phyloP scores from a whole-genome alignment of 1,139 yeast genomes.

The Tardiomyces depauwii region DNA sequence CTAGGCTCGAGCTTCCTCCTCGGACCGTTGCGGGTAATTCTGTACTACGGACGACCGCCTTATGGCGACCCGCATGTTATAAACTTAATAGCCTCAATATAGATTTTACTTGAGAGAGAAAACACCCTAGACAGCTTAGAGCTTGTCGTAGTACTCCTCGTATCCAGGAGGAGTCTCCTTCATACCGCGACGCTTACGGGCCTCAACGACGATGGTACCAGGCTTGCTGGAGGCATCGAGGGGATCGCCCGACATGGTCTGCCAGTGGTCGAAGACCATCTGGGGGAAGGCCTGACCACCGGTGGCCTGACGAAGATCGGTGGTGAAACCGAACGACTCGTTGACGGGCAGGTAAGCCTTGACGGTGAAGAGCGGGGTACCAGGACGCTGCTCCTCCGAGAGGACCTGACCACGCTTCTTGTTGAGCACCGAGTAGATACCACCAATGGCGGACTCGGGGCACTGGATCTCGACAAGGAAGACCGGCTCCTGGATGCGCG shows the following conservation, averaged over 20 bases:
- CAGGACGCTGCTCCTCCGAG: conserved; percentile 99
- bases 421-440: conserved; percentile 99
- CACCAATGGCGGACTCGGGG: conserved; percentile 99
- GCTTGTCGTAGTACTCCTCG: conserved; percentile 99
- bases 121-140: conserved; percentile 39
- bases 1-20: too few relatives aligned
- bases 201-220: conserved; percentile 79
- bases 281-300: conserved; percentile 99
- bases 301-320: conserved; percentile 98
- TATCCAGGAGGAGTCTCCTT: conserved; percentile 97
- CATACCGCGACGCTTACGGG: conserved; percentile 97
- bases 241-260: conserved; percentile 83
- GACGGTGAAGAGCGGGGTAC: conserved; percentile 98
- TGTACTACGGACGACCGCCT: too few relatives aligned
- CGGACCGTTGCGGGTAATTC: too few relatives aligned
- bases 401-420: conserved; percentile 99
- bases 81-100: too few relatives aligned
- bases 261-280: conserved; percentile 99
- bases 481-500: conserved; percentile 98
- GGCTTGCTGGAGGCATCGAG: conserved; percentile 88
- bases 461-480: conserved; percentile 99
- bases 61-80: too few relatives aligned
- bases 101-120: conserved; percentile 1
- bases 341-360: conserved; percentile 99
- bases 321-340: conserved; percentile 99